These are phyloP conservation scores for Kitagawia praeruptora DNA, from an alignment of 129 eudicot species.

Conservation along the genomic window DNA sequence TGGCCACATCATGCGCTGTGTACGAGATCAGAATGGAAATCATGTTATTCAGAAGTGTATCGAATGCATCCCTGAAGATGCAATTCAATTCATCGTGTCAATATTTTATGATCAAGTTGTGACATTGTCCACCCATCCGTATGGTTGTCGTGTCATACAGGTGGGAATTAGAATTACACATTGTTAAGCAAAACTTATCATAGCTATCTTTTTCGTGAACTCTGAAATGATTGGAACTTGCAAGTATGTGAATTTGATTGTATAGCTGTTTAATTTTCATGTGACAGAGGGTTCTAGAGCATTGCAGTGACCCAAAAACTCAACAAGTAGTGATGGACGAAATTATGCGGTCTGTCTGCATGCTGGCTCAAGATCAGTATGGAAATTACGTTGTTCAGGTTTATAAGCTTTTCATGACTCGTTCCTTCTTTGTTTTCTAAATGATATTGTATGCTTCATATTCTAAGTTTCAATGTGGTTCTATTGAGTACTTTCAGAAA, in stretches of 20 bases:
- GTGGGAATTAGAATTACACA: constrained; percentile 12
- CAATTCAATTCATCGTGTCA: constrained; percentile 63
- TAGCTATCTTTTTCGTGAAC: background rate
- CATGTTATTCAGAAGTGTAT: constrained; percentile 85
- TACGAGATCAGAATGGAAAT: constrained; percentile 81
- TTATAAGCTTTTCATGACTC: constrained; percentile 3
- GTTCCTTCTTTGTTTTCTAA: background rate
- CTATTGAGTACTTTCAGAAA: background rate
- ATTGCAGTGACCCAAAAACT: constrained; percentile 68
- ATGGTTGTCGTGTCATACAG: constrained; percentile 87
- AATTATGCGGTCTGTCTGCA: constrained; percentile 60
- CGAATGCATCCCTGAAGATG: constrained; percentile 73
- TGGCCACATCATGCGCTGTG: constrained; percentile 82
- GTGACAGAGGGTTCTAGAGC: constrained; percentile 82
- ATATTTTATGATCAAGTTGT: constrained; percentile 81
- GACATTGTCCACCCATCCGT: constrained; percentile 75
- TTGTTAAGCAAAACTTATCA: background rate
- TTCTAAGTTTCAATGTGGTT: background rate
- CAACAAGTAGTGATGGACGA: constrained; percentile 87
- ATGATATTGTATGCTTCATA: background rate
- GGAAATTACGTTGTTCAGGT: constrained; percentile 99
- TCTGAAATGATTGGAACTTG: background rate
- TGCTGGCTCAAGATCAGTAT: constrained; percentile 97
- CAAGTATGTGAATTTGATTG: background rate
- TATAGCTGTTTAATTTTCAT: constrained; percentile 4